Base-by-base conservation (phyloP, 1,284 basidiomycete genomes). In the Pyrrhoderma lamaoense region DNA sequence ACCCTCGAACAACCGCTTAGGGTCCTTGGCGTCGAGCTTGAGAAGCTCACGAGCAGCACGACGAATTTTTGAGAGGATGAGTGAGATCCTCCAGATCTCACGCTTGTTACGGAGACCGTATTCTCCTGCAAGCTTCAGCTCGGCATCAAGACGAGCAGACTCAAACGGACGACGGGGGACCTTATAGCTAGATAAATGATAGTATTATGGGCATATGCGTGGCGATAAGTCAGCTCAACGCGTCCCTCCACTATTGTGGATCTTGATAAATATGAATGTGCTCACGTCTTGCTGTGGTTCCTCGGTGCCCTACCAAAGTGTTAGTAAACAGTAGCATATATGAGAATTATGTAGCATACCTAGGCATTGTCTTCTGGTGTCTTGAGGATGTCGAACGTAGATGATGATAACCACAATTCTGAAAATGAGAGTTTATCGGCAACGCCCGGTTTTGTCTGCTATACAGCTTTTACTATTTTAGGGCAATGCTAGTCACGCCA, bases 41-140 rank as follows among this genome's bases (percentile, higher is more conserved):
- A 99, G 88, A 59, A 99, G 89, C 78, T 99, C 95, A 89, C 95
- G 95, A 61, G 95, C 96, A 58, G 95, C 96, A 88, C 96, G 93
- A 80, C 95, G 94, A 70, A 99, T 99, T 82, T 99, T 98, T 68
- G 96, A 99, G 56, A 99, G 86, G 67, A 85, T 85, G 66, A 99
- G 86, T 69, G 93, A 86, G 72, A 99, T 98, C 68, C 96, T 91
- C 95, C 95, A 99, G 77, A 99, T 98, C 79, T 99, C 95, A 67
- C 93, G 90, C 84, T 99, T 99, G 90, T 98, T 99, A 73, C 94
- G 91, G 66, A 99, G 91, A 74, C 95, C 95, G 79, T 95, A 99
- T 79, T 99, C 96, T 75, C 95, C 95, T 58, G 93, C 93, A 73
- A 98, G 93, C 92, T 98, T 99, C 69, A 99, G 82, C 82, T 99